Percentiles rank a stretch among this genome's conserved stretches.
These are phyloP conservation scores for Trypanosoma scelopori DNA, from an alignment of 208 protist species.

Conservation along the genomic window DNA sequence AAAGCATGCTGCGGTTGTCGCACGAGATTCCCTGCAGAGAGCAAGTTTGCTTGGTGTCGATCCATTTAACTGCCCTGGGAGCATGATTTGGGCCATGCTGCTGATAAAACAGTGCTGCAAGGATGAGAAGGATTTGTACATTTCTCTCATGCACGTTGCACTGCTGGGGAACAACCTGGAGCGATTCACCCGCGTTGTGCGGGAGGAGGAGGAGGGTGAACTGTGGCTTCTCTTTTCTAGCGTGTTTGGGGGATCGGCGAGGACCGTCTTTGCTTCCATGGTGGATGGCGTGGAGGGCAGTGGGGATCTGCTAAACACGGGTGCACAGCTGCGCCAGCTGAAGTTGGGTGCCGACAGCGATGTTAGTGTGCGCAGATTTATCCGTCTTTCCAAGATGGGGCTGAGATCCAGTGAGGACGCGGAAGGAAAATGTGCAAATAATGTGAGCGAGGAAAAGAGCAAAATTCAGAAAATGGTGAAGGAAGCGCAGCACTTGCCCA, in stretches of 20 bases:
- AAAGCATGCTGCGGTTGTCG: constrained; percentile 27
- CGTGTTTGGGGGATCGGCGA: constrained; percentile 30
- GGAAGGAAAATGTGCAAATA: background rate
- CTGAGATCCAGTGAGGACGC: background rate
- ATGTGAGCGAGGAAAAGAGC: background rate
- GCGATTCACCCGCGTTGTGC: constrained; percentile 19
- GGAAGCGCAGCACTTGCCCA: background rate
- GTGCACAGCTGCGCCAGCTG: background rate
- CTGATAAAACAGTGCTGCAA: constrained; percentile 29
- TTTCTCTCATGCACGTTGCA: constrained; percentile 42
- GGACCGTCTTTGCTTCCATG: background rate
- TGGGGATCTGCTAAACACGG: background rate
- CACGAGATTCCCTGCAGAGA: constrained; percentile 34
- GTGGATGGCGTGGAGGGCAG: background rate
- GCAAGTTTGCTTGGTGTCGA: constrained; percentile 30
- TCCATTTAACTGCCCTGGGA: constrained; percentile 26
- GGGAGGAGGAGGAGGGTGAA: background rate
- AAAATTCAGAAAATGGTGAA: background rate
- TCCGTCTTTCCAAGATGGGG: background rate
- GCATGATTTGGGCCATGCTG: constrained; percentile 34
- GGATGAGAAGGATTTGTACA: constrained; percentile 27
- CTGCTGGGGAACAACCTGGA: constrained; percentile 36
- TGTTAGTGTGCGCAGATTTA: constrained; percentile 2
- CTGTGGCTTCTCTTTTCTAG: constrained; percentile 34
- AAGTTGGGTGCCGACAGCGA: background rate